A percentile compares a stretch with the other conserved stretches of the same genome.
Conservation (phyloP, 2,329 filamentous ascomycete genomes). For the Pseudocercospora fijiensis region DNA sequence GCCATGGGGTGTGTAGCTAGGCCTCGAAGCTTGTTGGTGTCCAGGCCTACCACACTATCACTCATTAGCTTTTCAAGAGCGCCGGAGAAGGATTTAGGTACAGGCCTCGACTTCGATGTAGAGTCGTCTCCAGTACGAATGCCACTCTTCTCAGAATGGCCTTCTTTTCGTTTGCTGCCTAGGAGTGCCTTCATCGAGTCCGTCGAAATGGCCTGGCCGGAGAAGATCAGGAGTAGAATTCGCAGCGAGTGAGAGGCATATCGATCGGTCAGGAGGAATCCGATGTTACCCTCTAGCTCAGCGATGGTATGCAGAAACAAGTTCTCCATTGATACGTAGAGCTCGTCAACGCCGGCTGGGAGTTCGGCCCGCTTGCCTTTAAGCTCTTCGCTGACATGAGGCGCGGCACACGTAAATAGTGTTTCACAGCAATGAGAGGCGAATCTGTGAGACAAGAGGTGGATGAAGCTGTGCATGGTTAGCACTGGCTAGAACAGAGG, state of each 20-base stretch:
- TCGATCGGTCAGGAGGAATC: slow-evolving; percentile 77
- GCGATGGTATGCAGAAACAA: slow-evolving; percentile 80
- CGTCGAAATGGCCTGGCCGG: slow-evolving; percentile 75
- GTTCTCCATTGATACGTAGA: slow-evolving; percentile 71
- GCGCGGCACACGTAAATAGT: slow-evolving; percentile 79
- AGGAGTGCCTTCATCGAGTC: slow-evolving; percentile 69
- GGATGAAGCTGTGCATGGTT: slow-evolving; percentile 61
- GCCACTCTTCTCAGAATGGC: slow-evolving; percentile 61
- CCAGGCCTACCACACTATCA: slow-evolving; percentile 71
- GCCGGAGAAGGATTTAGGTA: slow-evolving; percentile 75
- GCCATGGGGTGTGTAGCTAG: slow-evolving; percentile 86
- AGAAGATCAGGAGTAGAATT: slow-evolving; percentile 79
- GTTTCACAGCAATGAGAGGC: slow-evolving; percentile 97
- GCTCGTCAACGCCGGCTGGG: slow-evolving; percentile 50
- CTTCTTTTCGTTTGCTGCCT: slow-evolving; percentile 90
- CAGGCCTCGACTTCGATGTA: slow-evolving; percentile 46
- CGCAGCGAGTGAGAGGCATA: slow-evolving; percentile 91
- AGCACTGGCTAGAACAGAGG: not conserved
- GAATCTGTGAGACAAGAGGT: slow-evolving; percentile 91
- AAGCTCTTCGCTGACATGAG: slow-evolving; percentile 72
- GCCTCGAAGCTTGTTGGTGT: slow-evolving; percentile 75
- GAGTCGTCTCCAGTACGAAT: slow-evolving; percentile 56
- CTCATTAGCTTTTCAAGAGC: slow-evolving; percentile 79
- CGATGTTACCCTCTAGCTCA: slow-evolving; percentile 82
- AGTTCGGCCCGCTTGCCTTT: slow-evolving; percentile 44